Base-by-base conservation (phyloP, 2,329 filamentous ascomycete species). In the Cadophora sp. region DNA sequence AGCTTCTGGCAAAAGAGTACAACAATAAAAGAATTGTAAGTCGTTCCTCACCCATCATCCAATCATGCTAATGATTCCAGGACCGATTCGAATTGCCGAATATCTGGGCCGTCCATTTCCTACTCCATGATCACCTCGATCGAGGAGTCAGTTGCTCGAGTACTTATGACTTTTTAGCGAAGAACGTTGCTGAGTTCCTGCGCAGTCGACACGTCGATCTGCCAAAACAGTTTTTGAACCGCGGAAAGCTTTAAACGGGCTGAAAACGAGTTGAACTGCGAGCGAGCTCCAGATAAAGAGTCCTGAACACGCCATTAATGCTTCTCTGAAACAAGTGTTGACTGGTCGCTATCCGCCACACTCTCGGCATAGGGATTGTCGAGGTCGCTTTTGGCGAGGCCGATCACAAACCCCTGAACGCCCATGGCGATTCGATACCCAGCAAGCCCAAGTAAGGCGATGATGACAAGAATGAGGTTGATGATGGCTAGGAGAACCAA, bases 31-130 rank as follows among this genome's bases (percentile, higher is more conserved):
- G 76, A 71, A 70, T 78, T 69, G 74, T 70, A 53, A 53, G 71
- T 81, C 14, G 78, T 81, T 69, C 72, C 78, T 31, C 74, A 79
- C 53, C 67, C 79, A 76, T 8, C 48, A 65, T 1, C 27, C 73
- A 8, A 59, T 65, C 4, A 62, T 40, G 24, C 34, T 72, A 27
- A 65, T 48, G 24, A 46, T 62, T 37, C 8, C 40, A 72, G 73
- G 71, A 75, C 62, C 69, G 74, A 50, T 73, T 72, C 37, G 73
- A 74, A 48, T 64, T 75, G n/a, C 72, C 68, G 12, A 71, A 73
- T 62, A 70, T 74, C 34, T 66, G 56, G 53, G 71, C 70, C 11
- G 72, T 75, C 26, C 73, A 74, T 65, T 74, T 74, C 29, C 51
- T 77, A 68, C 71, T 78, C 73, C 75, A 71, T 68, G 73, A 74